Evolutionary conservation across 2,329 filamentous ascomycete genomes (phyloP).

Genomic region (Magnaporthiopsis poae): DNA sequence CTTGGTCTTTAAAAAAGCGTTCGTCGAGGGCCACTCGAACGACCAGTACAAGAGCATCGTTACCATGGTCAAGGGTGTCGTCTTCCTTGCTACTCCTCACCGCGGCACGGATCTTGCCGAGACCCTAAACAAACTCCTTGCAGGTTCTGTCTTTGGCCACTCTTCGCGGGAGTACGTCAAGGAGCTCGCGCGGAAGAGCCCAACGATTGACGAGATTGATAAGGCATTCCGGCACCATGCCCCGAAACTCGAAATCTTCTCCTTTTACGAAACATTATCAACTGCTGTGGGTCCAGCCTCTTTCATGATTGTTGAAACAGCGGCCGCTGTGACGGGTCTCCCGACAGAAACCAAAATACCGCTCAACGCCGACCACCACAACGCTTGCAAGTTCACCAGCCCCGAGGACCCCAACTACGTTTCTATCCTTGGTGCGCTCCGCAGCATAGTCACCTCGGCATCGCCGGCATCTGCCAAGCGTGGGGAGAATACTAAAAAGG

Average conservation of each 20-base stretch:
- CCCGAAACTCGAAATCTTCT: constrained; percentile 22
- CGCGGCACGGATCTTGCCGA: constrained; percentile 17
- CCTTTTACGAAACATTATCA: constrained; percentile 25
- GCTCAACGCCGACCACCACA: constrained; percentile 22
- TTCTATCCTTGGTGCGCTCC: constrained; percentile 13
- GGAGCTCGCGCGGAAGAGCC: constrained; percentile 17
- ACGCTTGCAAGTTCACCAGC: constrained; percentile 20
- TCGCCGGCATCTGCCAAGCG: too few species aligned
- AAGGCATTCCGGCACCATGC: constrained; percentile 24
- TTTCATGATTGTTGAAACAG: constrained; percentile 17
- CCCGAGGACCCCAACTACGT: constrained; percentile 16
- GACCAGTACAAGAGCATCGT: constrained; percentile 16
- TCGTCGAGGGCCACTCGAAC: constrained; percentile 13
- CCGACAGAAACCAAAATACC: constrained; percentile 16
- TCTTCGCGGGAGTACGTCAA: constrained; percentile 17
- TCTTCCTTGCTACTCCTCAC: constrained; percentile 20
- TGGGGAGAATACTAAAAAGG: constrained; percentile 2
- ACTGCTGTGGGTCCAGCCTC: constrained; percentile 15
- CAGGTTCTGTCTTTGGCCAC: constrained; percentile 11
- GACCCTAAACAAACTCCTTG: constrained; percentile 16
- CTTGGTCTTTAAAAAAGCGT: constrained; percentile 17
- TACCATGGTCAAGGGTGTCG: constrained; percentile 14
- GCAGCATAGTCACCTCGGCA: constrained; percentile 8
- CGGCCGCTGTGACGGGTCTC: constrained; percentile 21
- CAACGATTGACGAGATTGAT: constrained; percentile 21